Evolutionary conservation across 352 stramenopile genomes (phyloP).

Genomic region (Globisporangium viniferum): DNA sequence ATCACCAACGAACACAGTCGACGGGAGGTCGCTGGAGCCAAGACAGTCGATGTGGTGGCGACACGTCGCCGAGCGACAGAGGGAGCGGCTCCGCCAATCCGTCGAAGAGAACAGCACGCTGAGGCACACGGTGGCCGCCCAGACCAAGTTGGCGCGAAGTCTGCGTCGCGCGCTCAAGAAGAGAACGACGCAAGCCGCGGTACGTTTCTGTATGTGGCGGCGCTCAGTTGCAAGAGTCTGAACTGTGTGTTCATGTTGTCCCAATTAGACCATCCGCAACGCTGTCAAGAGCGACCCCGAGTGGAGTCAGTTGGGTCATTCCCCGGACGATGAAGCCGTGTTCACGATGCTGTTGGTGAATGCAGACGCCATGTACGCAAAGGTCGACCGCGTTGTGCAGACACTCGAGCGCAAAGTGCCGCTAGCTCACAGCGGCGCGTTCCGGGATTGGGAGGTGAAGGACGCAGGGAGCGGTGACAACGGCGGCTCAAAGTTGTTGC

Average conservation of each 20-base stretch:
- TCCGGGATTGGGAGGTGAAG: neutral
- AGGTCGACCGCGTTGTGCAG: neutral
- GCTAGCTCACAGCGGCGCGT: neutral
- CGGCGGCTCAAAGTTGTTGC: neutral
- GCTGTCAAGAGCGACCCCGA: neutral
- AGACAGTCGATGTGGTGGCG: neutral
- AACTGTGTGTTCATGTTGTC: neutral
- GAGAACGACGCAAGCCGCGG: neutral
- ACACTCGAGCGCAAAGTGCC: neutral
- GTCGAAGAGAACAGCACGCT: neutral
- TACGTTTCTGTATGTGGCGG: neutral
- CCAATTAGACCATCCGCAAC: neutral
- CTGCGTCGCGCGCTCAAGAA: neutral
- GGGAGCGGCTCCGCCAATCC: neutral
- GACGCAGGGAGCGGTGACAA: neutral
- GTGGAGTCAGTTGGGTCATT: neutral
- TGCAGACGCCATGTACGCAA: neutral
- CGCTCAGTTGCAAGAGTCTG: neutral
- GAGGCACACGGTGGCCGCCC: neutral
- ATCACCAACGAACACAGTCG: neutral
- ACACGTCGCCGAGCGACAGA: neutral
- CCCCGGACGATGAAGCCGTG: neutral
- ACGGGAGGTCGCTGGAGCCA: too few relatives aligned
- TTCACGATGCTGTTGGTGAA: neutral
- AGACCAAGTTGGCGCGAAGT: neutral